Evolutionary conservation across 352 stramenopile species (phyloP), one percentile per base, ranked within the genome.

Genomic region (Globisporangium heterothallicum): DNA sequence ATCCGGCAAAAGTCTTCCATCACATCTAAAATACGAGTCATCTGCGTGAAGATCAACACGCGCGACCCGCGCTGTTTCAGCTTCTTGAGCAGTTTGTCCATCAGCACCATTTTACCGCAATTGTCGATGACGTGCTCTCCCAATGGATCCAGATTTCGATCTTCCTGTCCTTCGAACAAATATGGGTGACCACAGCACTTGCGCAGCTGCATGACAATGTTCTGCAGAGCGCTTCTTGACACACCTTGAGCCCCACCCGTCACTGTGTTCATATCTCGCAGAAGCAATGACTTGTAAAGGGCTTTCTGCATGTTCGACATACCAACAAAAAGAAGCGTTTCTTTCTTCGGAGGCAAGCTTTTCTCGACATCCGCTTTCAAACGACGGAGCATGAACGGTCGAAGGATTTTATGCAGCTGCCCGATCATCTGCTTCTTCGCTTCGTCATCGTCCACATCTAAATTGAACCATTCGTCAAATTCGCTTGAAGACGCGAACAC

Each of bases 311-410:
- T 95, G 24, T 75, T 61, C 8, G 84, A 91, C 84, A 95, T 93
- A 24, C 84, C 83, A 13, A 96, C 86, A 58, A 97, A 92, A 27
- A 98, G 68, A 57, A 97, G 77, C 9, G 96, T 98, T 69, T 99
- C 97, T 62, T 98, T 96, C 76, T 99, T 99, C 5, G 94, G 92
- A 10, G 94, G 96, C 18, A 99, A 71, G 55, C 75, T 97, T 62
- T 98, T 99, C 61, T 99, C 97, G 4, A 99, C 97, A 72, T 99
- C 96, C 42, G 98, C 96, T 66, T 99, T 99, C 3, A 99, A 66
- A 49, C 97, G 79, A 51, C 97, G 87, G 38, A 99, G 67, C 74
- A 99, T 98, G 71, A 98, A 99, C 1, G 96, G 95, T 38, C 92
- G 75, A 41, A 94, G 60, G 42, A 94, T 94, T 53, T 90, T 88